A percentile compares a stretch with the other conserved stretches of the same genome.
Conservation (phyloP, 345 rosid genomes). For the Ailanthus altissimus region DNA sequence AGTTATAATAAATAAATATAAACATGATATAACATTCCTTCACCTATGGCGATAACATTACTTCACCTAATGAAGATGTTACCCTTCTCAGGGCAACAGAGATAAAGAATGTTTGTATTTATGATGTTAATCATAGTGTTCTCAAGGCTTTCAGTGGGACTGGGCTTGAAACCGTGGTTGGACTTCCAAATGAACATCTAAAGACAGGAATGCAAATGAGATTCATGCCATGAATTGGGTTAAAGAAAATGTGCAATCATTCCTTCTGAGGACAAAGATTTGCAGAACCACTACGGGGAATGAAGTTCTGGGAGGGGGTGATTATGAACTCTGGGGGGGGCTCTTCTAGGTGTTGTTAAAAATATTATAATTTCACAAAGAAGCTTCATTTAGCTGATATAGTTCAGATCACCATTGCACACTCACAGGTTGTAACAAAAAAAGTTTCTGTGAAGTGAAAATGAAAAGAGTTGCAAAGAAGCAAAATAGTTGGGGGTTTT, state of each 20-base stretch:
- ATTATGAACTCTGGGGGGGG: conserved; percentile 59
- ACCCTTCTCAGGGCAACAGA: conserved; percentile 74
- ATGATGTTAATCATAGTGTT: conserved; percentile 82
- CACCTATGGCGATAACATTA: conserved; percentile 77
- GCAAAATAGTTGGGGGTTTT: too few species aligned
- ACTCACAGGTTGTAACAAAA: conserved; percentile 92
- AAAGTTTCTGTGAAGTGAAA: too few species aligned
- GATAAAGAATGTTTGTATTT: conserved; percentile 85
- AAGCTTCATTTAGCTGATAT: conserved; percentile 55
- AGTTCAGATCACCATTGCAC: conserved; percentile 85
- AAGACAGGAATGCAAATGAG: conserved; percentile 66
- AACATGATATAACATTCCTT: too few species aligned
- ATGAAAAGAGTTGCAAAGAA: too few species aligned
- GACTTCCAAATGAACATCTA: conserved; percentile 76
- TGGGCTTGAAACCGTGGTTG: conserved; percentile 82
- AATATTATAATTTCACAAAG: conserved; percentile 20
- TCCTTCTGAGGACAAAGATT: conserved; percentile 76
- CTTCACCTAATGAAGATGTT: conserved; percentile 85
- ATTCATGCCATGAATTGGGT: conserved; percentile 87
- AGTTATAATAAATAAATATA: too few species aligned
- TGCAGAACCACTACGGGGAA: conserved; percentile 86
- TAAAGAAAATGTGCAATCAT: conserved; percentile 77
- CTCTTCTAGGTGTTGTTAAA: conserved; percentile 71
- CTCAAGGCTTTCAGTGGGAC: conserved; percentile 84
- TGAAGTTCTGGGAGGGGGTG: conserved; percentile 74